A percentile compares a stretch with the other conserved stretches of the same genome.
These are phyloP conservation scores for Penicillium taxi DNA, from an alignment of 495 filamentous ascomycete species.

Conservation along the genomic window DNA sequence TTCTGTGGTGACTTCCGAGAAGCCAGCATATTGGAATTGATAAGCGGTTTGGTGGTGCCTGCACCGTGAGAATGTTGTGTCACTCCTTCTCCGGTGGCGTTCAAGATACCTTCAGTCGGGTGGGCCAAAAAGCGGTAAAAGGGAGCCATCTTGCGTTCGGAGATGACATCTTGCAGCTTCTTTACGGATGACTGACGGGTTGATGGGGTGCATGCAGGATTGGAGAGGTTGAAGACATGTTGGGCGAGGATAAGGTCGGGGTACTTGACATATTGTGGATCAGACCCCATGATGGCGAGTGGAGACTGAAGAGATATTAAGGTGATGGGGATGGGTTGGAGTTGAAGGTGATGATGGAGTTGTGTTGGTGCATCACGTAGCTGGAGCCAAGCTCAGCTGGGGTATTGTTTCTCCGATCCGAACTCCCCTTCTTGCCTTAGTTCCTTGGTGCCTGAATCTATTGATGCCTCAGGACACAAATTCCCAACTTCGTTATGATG, in stretches of 20 bases:
- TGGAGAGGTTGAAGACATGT: conserved; percentile 94
- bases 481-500: no score
- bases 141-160: conserved; percentile 91
- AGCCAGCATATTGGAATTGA: conserved; percentile 59
- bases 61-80: conserved; percentile 47
- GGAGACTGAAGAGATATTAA: conserved; percentile 5
- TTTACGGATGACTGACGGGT: conserved; percentile 68
- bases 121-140: conserved; percentile 94
- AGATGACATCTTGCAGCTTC: conserved; percentile 85
- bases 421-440: conserved; percentile 1
- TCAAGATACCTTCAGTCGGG: conserved; percentile 84
- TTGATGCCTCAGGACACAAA: no score
- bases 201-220: conserved; percentile 62
- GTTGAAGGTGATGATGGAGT: conserved; percentile 8
- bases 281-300: conserved; percentile 72
- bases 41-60: conserved; percentile 48
- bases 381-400: conserved; percentile 39
- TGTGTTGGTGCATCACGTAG: conserved; percentile 29
- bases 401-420: conserved; percentile 31
- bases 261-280: conserved; percentile 94
- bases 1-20: conserved; percentile 52
- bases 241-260: conserved; percentile 87
- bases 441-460: no score
- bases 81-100: conserved; percentile 62
- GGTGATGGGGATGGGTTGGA: conserved; percentile 6